A percentile compares a stretch with the other conserved stretches of the same genome.
Evolutionary conservation across 1,284 basidiomycete genomes (phyloP).

Genomic region (Thelephora terrestris): DNA sequence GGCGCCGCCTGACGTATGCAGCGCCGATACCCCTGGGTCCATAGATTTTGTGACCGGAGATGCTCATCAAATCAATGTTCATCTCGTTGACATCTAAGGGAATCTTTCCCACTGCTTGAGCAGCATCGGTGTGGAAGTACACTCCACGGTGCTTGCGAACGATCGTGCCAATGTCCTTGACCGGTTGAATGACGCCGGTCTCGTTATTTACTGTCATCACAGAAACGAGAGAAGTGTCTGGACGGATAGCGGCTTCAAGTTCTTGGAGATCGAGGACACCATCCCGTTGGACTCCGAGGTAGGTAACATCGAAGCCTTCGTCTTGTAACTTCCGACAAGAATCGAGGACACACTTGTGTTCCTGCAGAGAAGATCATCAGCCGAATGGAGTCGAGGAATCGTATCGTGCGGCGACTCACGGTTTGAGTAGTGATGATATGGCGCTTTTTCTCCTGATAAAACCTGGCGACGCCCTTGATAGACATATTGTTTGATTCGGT

Average conservation of each 20-base stretch:
- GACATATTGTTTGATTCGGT: conserved; percentile 99
- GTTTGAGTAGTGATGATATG: conserved; percentile 92
- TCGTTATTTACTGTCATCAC: conserved; percentile 99
- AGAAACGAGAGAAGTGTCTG: conserved; percentile 38
- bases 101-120: conserved; percentile 92
- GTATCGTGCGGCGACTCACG: conserved; percentile 32
- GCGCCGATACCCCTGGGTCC: conserved; percentile 97
- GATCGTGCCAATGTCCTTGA: conserved; percentile 89
- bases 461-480: conserved; percentile 94
- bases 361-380: conserved; percentile 37
- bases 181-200: conserved; percentile 96
- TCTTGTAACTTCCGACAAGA: conserved; percentile 93
- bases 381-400: conserved; percentile 3
- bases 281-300: conserved; percentile 86
- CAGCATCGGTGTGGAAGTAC: conserved; percentile 96
- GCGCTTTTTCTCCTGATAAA: conserved; percentile 83
- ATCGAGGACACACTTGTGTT: conserved; percentile 99
- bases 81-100: conserved; percentile 89
- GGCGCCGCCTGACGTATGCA: conserved; percentile 87
- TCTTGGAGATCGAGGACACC: conserved; percentile 56
- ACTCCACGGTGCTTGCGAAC: conserved; percentile 78
- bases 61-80: conserved; percentile 93
- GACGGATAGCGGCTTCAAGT: conserved; percentile 25
- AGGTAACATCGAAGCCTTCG: conserved; percentile 97
- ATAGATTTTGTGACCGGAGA: conserved; percentile 97